phyloP scores from a whole-genome alignment of 306 rosid species.

The Inga oerstediana region DNA sequence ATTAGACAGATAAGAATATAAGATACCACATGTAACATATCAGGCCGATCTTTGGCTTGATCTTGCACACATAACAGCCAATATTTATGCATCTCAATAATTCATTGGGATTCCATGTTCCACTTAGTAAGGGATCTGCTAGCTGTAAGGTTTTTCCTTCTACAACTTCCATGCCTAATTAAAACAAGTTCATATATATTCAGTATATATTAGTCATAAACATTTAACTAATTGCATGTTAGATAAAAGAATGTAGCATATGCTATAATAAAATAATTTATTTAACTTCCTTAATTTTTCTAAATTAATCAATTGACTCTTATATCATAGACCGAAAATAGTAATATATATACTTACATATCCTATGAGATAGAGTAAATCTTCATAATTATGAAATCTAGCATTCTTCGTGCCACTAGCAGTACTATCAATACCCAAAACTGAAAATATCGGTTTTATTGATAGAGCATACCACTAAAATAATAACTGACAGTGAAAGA shows the following conservation, averaged over 20 bases:
- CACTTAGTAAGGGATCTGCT: background rate
- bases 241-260: background rate
- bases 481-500: background rate
- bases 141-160: background rate
- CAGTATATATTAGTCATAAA: background rate
- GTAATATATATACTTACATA: too few species aligned
- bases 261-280: too few species aligned
- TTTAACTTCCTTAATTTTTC: too few species aligned
- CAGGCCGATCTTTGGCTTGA: background rate
- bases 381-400: too few species aligned
- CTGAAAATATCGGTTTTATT: too few species aligned
- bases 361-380: too few species aligned
- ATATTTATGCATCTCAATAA: background rate
- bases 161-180: background rate
- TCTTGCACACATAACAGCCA: background rate
- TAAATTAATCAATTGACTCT: too few species aligned
- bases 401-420: too few species aligned
- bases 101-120: background rate
- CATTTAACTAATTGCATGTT: background rate
- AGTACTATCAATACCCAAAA: too few species aligned
- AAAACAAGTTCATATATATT: background rate
- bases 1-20: background rate
- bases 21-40: background rate
- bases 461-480: background rate
- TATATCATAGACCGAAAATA: too few species aligned